Evolutionary conservation across 768 basidiomycete species (phyloP).

Genomic region (Auricularia heimuer): DNA sequence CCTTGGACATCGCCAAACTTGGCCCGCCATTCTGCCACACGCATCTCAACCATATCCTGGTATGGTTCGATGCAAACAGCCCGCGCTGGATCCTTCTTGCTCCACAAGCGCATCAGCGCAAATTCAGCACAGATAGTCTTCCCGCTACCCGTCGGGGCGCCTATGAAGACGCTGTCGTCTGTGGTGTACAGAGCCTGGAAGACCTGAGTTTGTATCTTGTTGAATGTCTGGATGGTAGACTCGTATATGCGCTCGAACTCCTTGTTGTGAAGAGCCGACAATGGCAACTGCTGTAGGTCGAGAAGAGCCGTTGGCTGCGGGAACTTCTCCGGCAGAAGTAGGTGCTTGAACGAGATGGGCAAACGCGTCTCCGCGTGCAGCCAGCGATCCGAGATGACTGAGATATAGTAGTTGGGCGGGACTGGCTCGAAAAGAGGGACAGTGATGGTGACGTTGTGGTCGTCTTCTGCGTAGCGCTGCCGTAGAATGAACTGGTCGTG

Average conservation of each 20-base stretch:
- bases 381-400: constrained; percentile 91
- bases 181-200: constrained; percentile 96
- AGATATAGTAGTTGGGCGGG: constrained; percentile 97
- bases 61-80: constrained; percentile 96
- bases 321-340: constrained; percentile 95
- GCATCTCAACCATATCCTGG: constrained; percentile 92
- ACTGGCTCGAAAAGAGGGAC: constrained; percentile 96
- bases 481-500: constrained; percentile 88
- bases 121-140: constrained; percentile 98
- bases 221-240: constrained; percentile 73
- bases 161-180: constrained; percentile 94
- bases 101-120: constrained; percentile 91
- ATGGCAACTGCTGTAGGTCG: constrained; percentile 82
- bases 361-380: constrained; percentile 88
- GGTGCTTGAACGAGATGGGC: constrained; percentile 94
- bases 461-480: constrained; percentile 84
- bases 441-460: constrained; percentile 89
- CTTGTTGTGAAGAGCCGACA: constrained; percentile 86
- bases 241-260: constrained; percentile 86
- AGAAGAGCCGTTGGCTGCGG: constrained; percentile 87
- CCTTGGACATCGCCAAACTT: constrained; percentile 80
- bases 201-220: constrained; percentile 98
- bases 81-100: constrained; percentile 65
- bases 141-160: constrained; percentile 92
- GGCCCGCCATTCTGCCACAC: constrained; percentile 78